Evolutionary conservation across 306 rosid species (phyloP).

Genomic region (Trichosanthes cucumerina): DNA sequence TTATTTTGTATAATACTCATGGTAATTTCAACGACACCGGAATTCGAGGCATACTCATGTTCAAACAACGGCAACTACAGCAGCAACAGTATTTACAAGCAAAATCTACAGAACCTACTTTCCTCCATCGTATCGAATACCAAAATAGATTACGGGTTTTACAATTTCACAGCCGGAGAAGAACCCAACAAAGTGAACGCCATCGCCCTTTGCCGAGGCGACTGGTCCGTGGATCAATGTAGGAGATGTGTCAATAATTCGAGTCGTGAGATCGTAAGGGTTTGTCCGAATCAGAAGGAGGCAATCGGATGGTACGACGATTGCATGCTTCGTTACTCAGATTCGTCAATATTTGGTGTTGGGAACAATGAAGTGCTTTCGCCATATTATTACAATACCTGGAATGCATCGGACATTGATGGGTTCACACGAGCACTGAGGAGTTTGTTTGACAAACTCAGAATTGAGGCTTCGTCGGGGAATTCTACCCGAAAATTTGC

Average conservation of each 20-base stretch:
- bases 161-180: neutral
- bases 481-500: constrained; percentile 1
- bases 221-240: neutral
- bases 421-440: neutral
- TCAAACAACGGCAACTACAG: neutral
- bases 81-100: neutral
- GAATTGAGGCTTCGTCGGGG: neutral
- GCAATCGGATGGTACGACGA: constrained; percentile 5
- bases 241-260: neutral
- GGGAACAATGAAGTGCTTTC: neutral
- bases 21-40: neutral
- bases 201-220: neutral
- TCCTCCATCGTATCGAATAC: neutral
- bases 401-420: neutral
- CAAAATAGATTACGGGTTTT: neutral
- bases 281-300: constrained; percentile 13
- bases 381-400: rapidly evolving
- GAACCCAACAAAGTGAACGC: neutral
- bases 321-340: constrained; percentile 15
- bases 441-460: neutral
- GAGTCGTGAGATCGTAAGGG: neutral
- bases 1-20: neutral
- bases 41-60: neutral
- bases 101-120: neutral
- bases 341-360: neutral